These are phyloP conservation scores for Torrubiellomyces zombiae DNA, from an alignment of 2,329 filamentous ascomycete species.

Conservation along the genomic window DNA sequence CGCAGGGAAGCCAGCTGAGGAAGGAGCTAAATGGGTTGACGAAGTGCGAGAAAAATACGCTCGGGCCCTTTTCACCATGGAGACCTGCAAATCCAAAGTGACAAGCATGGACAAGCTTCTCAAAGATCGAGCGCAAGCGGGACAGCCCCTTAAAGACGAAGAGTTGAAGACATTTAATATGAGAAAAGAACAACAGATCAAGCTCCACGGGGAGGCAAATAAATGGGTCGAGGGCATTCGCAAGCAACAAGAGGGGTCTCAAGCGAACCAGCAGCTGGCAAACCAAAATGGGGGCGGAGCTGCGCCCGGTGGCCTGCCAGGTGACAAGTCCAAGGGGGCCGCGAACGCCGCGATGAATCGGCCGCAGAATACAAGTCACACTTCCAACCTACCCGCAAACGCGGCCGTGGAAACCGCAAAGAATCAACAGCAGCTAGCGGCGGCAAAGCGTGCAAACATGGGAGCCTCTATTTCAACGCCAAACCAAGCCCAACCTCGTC, in stretches of 20 bases:
- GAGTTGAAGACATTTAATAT: slow-evolving; percentile 28
- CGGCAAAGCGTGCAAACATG: slow-evolving; percentile 12
- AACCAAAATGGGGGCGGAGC: slow-evolving; percentile 10
- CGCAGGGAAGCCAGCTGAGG: slow-evolving; percentile 22
- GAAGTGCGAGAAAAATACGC: slow-evolving; percentile 30
- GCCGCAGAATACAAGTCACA: slow-evolving; percentile 13
- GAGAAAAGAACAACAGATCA: slow-evolving; percentile 26
- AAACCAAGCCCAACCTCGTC: slow-evolving; percentile 12
- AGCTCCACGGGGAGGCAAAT: slow-evolving; percentile 27
- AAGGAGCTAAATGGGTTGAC: slow-evolving; percentile 31
- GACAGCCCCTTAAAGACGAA: slow-evolving; percentile 27
- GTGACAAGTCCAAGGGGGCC: slow-evolving; percentile 8
- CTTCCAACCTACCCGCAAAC: slow-evolving; percentile 22
- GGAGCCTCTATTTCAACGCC: slow-evolving; percentile 9
- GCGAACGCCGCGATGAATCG: slow-evolving; percentile 10
- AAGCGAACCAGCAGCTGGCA: slow-evolving; percentile 10
- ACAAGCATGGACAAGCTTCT: slow-evolving; percentile 23
- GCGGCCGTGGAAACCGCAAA: slow-evolving; percentile 29
- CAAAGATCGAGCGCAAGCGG: slow-evolving; percentile 24
- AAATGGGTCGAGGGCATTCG: slow-evolving; percentile 31
- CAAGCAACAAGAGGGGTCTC: slow-evolving; percentile 23
- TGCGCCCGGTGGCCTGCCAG: slow-evolving; percentile 10
- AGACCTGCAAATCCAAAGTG: slow-evolving; percentile 24
- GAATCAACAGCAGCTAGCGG: slow-evolving; percentile 20
- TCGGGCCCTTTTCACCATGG: slow-evolving; percentile 32